Conservation (phyloP, 768 basidiomycete species). For the Hygrophoropsis aurantiaca region DNA sequence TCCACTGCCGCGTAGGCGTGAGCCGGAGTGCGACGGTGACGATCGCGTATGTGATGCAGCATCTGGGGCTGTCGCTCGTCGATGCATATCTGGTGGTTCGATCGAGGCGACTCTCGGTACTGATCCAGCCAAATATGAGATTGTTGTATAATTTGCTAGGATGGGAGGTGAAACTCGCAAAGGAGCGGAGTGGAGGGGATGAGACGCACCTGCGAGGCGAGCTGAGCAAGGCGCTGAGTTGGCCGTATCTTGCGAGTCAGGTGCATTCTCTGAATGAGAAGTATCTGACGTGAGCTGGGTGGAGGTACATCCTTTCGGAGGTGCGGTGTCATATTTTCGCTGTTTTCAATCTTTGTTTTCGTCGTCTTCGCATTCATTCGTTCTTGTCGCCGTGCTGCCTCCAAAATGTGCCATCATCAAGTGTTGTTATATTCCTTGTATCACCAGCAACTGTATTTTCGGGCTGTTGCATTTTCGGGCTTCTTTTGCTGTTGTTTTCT, state of each 20-base stretch:
- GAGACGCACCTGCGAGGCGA: constrained; percentile 52
- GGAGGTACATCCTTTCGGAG: not conserved
- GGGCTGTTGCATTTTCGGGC: too few relatives aligned
- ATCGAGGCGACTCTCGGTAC: constrained; percentile 82
- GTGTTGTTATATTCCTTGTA: too few relatives aligned
- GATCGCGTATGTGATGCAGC: constrained; percentile 97
- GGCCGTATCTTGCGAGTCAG: constrained; percentile 85
- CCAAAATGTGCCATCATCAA: too few relatives aligned
- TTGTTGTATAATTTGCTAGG: constrained; percentile 91
- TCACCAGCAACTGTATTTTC: too few relatives aligned
- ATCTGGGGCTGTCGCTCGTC: constrained; percentile 79
- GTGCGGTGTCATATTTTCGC: too few relatives aligned
- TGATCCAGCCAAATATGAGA: constrained; percentile 96
- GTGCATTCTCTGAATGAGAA: constrained; percentile 87
- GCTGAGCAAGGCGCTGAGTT: constrained; percentile 68
- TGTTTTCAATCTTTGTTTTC: too few relatives aligned
- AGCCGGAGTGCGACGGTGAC: constrained; percentile 92
- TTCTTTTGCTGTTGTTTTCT: too few relatives aligned
- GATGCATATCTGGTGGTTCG: constrained; percentile 94
- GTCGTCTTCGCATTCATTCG: too few relatives aligned
- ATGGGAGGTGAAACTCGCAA: constrained; percentile 94
- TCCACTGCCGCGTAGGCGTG: constrained; percentile 99
- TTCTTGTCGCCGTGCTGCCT: too few relatives aligned
- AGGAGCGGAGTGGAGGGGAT: constrained; percentile 59
- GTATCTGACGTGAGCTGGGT: constrained; percentile 50